Conservation (phyloP, 2,329 filamentous ascomycete genomes). For the Seiridium cupressi region DNA sequence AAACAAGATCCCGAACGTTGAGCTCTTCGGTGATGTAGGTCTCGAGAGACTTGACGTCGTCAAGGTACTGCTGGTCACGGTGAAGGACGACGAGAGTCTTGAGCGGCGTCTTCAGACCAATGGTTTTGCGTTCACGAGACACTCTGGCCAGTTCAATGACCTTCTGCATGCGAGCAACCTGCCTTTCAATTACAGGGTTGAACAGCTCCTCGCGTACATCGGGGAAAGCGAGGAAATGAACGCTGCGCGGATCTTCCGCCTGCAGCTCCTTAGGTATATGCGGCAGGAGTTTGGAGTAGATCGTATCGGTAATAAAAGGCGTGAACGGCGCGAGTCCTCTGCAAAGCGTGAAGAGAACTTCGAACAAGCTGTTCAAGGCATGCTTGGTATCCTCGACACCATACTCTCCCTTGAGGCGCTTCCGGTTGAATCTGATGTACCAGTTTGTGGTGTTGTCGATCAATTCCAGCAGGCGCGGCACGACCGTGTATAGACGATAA, state of each 20-base stretch:
- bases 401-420: conserved; percentile 85
- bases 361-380: conserved; percentile 90
- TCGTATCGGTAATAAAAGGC: conserved; percentile 92
- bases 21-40: conserved; percentile 90
- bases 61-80: conserved; percentile 75
- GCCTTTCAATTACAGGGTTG: conserved; percentile 79
- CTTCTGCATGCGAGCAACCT: conserved; percentile 87
- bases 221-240: conserved; percentile 91
- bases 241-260: conserved; percentile 74
- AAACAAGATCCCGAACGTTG: conserved; percentile 81
- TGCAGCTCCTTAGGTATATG: conserved; percentile 73
- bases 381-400: conserved; percentile 83
- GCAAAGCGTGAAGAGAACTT: conserved; percentile 86
- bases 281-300: conserved; percentile 80
- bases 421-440: conserved; percentile 69
- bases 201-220: conserved; percentile 87
- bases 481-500: conserved; percentile 86
- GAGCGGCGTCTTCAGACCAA: conserved; percentile 87
- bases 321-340: conserved; percentile 91
- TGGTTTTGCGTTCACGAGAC: conserved; percentile 78
- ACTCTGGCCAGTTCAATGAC: conserved; percentile 90
- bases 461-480: conserved; percentile 76
- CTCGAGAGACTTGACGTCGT: conserved; percentile 82
- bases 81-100: conserved; percentile 90
- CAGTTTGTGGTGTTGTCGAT: conserved; percentile 98